Base-by-base conservation (phyloP, 2,329 filamentous ascomycete species). In the Arthrinium phaeospermum region DNA sequence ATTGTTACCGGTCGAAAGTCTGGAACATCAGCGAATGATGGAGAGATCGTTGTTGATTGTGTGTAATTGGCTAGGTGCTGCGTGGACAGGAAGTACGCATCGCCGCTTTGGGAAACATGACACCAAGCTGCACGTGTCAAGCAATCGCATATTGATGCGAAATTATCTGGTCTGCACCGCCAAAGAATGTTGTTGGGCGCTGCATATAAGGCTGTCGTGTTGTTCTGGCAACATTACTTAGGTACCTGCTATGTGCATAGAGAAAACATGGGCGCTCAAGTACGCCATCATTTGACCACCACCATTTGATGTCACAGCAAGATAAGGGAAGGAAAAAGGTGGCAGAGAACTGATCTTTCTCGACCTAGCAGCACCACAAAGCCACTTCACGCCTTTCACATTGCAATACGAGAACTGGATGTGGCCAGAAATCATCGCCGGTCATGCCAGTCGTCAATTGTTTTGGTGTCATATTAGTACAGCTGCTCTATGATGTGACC, bases 381-480 rank as follows among this genome's bases (percentile, higher is more conserved):
- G 53, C 4, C 30, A 37, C 30, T 12, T n/a, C 30, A 37, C 22
- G 53, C 53, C 2, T 37, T 37, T 64, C 57, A 64, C 34, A 41
- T 41, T 34, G 57, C 34, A 1, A 64, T 27, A 4, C 51, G 24
- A 4, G 57, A 12, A 10, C 3, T 61, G 1, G 8, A 37, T n/a
- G 16, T 30, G 22, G 57, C 27, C 34, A 64, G 13, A 30, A 41
- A 7, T 64, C 34, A 4, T n/a, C 24, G 57, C 57, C 34, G 34
- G 34, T 41, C 57, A 64, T 64, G 57, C 57, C 57, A 37, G 27
- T 57, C 30, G 34, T 70, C 68, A 46, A 51, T 70, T 53, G 19
- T 53, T 67, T 70, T 47, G 67, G 64, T 27, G 70, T 73, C 64
- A 69, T 73, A 73, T 73, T 73, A 73, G 69, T 73, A 73, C 69